A percentile compares a stretch with the other conserved stretches of the same genome.
phyloP scores from a whole-genome alignment of 1,139 yeast species.

The Pichia sp. region DNA sequence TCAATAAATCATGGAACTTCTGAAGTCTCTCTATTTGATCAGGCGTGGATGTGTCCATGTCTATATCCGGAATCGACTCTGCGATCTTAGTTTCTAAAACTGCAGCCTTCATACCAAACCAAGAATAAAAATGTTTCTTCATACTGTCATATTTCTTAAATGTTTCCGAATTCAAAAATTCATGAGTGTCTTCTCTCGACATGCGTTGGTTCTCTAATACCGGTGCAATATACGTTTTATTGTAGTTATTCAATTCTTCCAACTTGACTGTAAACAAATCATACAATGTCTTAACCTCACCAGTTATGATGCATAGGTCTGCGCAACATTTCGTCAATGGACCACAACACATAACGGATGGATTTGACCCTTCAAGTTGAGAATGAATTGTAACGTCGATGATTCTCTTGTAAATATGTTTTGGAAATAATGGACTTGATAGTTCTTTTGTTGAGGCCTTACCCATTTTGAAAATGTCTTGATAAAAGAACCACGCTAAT shows the following conservation, averaged over 20 bases:
- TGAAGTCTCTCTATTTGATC: constrained; percentile 1
- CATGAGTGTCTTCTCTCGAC: constrained; percentile 10
- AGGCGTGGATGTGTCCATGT: background rate
- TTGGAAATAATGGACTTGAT: constrained; percentile 23
- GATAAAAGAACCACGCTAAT: constrained; percentile 22
- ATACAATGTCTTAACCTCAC: constrained; percentile 23
- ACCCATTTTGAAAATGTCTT: constrained; percentile 20
- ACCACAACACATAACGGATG: background rate
- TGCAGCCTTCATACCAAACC: constrained; percentile 19
- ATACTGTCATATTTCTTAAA: constrained; percentile 18
- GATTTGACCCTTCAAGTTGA: background rate
- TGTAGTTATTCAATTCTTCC: constrained; percentile 10
- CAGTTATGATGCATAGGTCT: constrained; percentile 20
- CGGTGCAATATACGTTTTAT: constrained; percentile 4
- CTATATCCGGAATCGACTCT: background rate
- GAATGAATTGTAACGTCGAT: background rate
- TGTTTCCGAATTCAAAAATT: constrained; percentile 11
- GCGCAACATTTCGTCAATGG: constrained; percentile 15
- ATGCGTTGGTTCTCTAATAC: constrained; percentile 1
- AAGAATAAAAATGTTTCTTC: constrained; percentile 22
- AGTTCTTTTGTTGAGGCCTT: constrained; percentile 19
- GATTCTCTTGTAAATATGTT: constrained; percentile 16
- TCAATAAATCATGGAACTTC: constrained; percentile 22
- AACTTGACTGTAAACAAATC: constrained; percentile 17
- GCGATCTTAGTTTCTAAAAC: constrained; percentile 14